Evolutionary conservation across 2,329 filamentous ascomycete species (phyloP).

Genomic region (Monilinia aucupariae): DNA sequence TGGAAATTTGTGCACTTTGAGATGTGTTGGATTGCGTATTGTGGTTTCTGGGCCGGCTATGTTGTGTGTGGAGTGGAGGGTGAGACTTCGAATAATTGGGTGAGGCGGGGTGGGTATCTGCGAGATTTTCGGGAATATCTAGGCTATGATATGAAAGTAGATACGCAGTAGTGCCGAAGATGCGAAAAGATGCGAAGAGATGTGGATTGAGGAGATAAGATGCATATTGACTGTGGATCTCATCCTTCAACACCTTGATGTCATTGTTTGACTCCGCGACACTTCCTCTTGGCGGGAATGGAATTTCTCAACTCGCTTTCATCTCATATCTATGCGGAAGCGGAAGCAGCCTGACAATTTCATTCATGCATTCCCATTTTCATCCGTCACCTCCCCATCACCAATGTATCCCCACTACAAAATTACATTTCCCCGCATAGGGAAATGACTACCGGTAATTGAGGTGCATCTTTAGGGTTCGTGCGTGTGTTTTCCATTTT

Average conservation of each 20-base stretch:
- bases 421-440: conserved; percentile 94
- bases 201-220: background rate
- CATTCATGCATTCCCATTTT: background rate
- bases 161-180: too few relatives aligned
- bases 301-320: background rate
- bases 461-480: conserved; percentile 70
- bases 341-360: background rate
- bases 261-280: background rate
- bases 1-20: too few relatives aligned
- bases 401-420: too few relatives aligned
- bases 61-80: too few relatives aligned
- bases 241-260: background rate
- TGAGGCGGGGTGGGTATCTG: too few relatives aligned
- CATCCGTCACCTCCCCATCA: background rate
- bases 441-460: conserved; percentile 74
- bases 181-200: background rate
- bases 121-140: background rate
- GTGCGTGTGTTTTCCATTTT: conserved; percentile 93
- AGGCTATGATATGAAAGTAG: background rate
- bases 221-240: background rate
- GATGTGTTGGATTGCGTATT: too few relatives aligned
- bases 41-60: too few relatives aligned
- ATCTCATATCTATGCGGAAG: background rate
- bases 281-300: too few relatives aligned
- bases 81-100: too few relatives aligned